phyloP scores from a whole-genome alignment of 1,284 basidiomycete species.

The Ustilago cynodontis region DNA sequence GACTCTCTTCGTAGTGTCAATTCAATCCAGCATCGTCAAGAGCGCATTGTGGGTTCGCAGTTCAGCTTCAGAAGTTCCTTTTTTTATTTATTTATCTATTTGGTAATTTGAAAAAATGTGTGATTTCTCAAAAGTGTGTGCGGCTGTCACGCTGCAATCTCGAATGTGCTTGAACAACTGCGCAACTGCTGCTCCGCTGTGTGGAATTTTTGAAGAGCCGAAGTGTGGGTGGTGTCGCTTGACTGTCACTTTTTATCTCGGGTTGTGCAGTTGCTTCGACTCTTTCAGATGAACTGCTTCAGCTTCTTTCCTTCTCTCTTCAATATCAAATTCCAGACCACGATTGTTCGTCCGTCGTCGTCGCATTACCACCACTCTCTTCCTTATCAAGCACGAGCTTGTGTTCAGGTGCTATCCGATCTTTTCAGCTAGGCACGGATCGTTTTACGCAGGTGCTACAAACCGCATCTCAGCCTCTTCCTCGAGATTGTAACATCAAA shows the following conservation, averaged over 20 bases:
- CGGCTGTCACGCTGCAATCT: conserved; percentile 2
- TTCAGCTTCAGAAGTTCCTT: neutral
- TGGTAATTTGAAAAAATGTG: no score
- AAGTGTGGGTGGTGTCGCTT: conserved; percentile 20
- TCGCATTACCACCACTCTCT: neutral
- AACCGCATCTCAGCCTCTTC: neutral
- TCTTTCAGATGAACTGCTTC: neutral
- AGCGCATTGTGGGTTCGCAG: no score
- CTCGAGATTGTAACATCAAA: neutral
- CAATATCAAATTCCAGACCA: neutral
- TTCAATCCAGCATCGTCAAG: no score
- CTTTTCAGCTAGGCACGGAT: neutral
- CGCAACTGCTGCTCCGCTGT: neutral
- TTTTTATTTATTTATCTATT: neutral
- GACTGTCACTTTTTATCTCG: conserved; percentile 12
- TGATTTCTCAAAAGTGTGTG: neutral
- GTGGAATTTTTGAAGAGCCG: conserved; percentile 1
- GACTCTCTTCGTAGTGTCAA: neutral
- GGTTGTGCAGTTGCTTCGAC: neutral
- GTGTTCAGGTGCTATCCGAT: conserved; percentile 9
- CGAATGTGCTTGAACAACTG: conserved; percentile 3
- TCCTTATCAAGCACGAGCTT: conserved; percentile 3
- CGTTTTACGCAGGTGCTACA: neutral
- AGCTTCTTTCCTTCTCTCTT: conserved; percentile 4
- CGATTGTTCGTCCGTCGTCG: neutral